Conservation (phyloP, 768 basidiomycete species). For the Lyophyllum atratum region DNA sequence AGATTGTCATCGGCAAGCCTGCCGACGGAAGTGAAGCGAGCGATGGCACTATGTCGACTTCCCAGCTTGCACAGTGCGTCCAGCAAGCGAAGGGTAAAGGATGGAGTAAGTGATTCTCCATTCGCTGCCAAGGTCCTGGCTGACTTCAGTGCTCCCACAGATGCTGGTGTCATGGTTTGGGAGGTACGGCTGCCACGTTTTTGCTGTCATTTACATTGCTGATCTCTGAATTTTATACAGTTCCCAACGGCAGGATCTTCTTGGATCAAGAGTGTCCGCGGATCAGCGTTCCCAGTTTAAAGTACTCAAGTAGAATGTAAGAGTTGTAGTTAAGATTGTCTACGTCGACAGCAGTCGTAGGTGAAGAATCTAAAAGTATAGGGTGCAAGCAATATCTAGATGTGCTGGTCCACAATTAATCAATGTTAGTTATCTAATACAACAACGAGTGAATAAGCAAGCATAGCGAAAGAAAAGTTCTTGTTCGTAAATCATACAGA, state of each 20-base stretch:
- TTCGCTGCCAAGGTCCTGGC: background rate
- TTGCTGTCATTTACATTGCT: background rate
- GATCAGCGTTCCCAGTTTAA: constrained; percentile 36
- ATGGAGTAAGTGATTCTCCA: constrained; percentile 49
- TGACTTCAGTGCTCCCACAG: constrained; percentile 12
- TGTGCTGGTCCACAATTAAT: background rate
- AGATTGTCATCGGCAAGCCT: constrained; percentile 71
- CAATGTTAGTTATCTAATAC: too few species aligned
- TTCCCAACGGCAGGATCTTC: constrained; percentile 40
- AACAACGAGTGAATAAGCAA: background rate
- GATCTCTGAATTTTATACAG: constrained; percentile 18
- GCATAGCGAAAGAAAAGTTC: background rate
- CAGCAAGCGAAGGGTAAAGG: constrained; percentile 48
- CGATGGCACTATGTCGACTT: constrained; percentile 53
- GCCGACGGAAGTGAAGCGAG: constrained; percentile 40
- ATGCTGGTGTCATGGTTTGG: constrained; percentile 33
- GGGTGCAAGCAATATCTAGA: background rate
- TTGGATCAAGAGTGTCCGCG: constrained; percentile 42
- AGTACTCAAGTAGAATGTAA: background rate
- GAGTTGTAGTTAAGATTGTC: background rate
- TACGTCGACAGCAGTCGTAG: background rate
- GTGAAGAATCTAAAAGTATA: background rate
- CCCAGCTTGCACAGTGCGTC: constrained; percentile 54
- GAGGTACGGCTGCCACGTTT: constrained; percentile 16
- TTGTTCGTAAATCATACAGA: background rate